Evolutionary conservation across 257 asterid genomes (phyloP).

Genomic region (Handroanthus guayacan): DNA sequence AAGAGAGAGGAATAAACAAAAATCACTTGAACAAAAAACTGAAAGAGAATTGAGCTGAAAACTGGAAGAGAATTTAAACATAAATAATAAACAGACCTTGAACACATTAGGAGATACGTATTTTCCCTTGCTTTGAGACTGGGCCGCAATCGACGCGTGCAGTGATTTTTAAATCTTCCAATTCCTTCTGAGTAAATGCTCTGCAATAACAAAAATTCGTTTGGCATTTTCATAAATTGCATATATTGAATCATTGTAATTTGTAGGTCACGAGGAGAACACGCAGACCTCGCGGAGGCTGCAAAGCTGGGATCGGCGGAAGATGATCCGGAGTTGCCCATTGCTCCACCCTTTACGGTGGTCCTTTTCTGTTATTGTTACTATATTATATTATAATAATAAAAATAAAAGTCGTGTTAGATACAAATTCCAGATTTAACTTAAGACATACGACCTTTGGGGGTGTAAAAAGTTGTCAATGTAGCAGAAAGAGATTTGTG

Average conservation of each 20-base stretch:
- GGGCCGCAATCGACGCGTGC: constrained; percentile 69
- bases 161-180: constrained; percentile 75
- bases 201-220: constrained; percentile 44
- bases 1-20: neutral
- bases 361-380: constrained; percentile 1
- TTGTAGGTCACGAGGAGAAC: neutral
- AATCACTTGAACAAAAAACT: constrained; percentile 8
- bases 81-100: constrained; percentile 56
- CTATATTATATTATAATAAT: neutral
- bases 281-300: constrained; percentile 66
- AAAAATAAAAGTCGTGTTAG: neutral
- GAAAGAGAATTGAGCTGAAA: neutral
- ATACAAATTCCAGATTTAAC: neutral
- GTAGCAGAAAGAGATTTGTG: neutral
- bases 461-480: neutral
- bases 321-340: constrained; percentile 78
- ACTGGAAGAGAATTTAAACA: neutral
- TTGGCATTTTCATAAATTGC: neutral
- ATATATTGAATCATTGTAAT: neutral
- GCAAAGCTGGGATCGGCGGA: constrained; percentile 61
- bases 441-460: neutral
- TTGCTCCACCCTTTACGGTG: constrained; percentile 39
- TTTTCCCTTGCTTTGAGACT: constrained; percentile 62
- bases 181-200: constrained; percentile 67
- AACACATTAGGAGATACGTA: constrained; percentile 63